Evolutionary conservation across 1,139 yeast species (phyloP).

Genomic region (Debaryomyces nepalensis): DNA sequence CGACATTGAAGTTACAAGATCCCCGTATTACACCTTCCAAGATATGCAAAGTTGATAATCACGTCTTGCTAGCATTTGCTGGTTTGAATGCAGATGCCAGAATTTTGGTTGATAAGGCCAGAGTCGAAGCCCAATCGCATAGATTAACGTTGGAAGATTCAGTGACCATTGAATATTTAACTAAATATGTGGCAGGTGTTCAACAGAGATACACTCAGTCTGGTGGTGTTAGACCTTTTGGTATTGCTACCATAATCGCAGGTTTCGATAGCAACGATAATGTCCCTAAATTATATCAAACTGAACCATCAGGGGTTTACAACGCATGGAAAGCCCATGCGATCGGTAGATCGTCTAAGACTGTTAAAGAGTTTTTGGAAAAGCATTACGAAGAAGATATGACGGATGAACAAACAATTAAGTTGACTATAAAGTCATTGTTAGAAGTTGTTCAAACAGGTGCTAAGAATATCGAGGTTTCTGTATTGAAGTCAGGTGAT

Average conservation of each 20-base stretch:
- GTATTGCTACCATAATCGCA: constrained; percentile 91
- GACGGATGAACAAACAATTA: constrained; percentile 74
- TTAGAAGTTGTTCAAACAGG: constrained; percentile 98
- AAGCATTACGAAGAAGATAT: constrained; percentile 78
- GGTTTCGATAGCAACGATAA: constrained; percentile 90
- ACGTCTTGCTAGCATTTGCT: constrained; percentile 91
- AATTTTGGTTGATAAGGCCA: constrained; percentile 89
- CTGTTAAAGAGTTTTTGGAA: constrained; percentile 94
- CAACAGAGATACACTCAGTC: constrained; percentile 98
- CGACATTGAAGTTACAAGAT: constrained; percentile 93
- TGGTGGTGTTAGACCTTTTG: constrained; percentile 96
- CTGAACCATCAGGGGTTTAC: constrained; percentile 97
- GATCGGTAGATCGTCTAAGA: constrained; percentile 93
- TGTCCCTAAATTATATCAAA: constrained; percentile 84
- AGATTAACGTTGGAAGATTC: constrained; percentile 92
- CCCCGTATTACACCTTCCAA: constrained; percentile 95
- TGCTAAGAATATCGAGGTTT: constrained; percentile 92
- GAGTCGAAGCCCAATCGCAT: constrained; percentile 98
- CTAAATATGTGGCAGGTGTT: constrained; percentile 94
- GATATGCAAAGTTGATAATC: constrained; percentile 89
- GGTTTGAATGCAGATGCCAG: constrained; percentile 98
- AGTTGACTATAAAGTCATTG: constrained; percentile 81
- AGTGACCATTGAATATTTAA: constrained; percentile 87
- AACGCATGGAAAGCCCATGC: constrained; percentile 99
- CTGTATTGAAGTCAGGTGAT: constrained; percentile 77